Evolutionary conservation across 345 rosid genomes (phyloP).

Genomic region (Euclidium syriacum): DNA sequence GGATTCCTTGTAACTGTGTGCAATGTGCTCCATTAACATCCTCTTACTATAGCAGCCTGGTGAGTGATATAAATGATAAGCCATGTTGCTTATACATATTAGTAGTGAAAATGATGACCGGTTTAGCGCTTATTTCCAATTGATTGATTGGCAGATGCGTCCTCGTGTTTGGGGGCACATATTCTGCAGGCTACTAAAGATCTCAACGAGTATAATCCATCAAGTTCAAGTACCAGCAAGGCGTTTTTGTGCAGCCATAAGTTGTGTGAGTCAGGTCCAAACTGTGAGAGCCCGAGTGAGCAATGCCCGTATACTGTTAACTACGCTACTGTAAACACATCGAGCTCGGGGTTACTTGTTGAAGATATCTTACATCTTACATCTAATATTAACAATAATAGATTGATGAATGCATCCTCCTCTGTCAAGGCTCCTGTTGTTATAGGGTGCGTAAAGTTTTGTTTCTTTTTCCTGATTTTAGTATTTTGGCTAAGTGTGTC

Average conservation of each 20-base stretch:
- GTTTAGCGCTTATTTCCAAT: conserved; percentile 81
- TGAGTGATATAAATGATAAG: conserved; percentile 26
- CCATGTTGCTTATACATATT: background rate
- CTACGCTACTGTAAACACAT: conserved; percentile 52
- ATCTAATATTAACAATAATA: conserved; percentile 30
- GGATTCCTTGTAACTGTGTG: conserved; percentile 85
- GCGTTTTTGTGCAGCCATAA: conserved; percentile 62
- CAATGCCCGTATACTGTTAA: conserved; percentile 59
- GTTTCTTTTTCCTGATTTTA: background rate
- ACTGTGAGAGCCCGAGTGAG: conserved; percentile 55
- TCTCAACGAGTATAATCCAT: conserved; percentile 66
- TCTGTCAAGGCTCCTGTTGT: conserved; percentile 65
- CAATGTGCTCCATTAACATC: conserved; percentile 77
- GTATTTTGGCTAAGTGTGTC: background rate
- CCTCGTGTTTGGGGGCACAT: conserved; percentile 86
- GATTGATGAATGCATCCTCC: conserved; percentile 21
- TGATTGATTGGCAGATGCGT: conserved; percentile 99
- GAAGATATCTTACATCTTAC: conserved; percentile 66
- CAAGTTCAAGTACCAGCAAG: conserved; percentile 70
- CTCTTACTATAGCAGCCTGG: conserved; percentile 57
- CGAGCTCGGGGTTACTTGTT: conserved; percentile 79
- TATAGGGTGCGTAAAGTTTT: conserved; percentile 48
- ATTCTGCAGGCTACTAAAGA: conserved; percentile 93
- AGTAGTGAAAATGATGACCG: conserved; percentile 32
- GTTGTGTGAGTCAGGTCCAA: conserved; percentile 47